phyloP scores from a whole-genome alignment of 106 monocot genomes.

The Chionographis japonica region DNA sequence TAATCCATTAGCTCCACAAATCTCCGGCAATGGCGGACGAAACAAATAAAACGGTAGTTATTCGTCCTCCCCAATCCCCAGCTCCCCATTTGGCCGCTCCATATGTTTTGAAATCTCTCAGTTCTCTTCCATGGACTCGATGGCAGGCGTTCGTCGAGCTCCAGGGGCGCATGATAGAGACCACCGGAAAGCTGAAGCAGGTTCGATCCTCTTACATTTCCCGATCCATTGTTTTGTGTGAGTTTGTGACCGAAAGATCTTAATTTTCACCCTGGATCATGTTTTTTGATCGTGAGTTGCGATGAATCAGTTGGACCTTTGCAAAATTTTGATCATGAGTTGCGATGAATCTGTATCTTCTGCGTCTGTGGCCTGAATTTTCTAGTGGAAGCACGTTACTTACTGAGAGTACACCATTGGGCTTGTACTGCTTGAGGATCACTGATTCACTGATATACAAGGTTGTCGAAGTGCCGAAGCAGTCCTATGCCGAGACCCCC shows the following conservation, averaged over 20 bases:
- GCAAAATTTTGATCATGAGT: background rate
- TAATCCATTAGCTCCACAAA: no score
- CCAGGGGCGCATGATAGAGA: constrained; percentile 82
- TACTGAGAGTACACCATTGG: no score
- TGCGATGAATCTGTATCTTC: no score
- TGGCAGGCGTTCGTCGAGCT: constrained; percentile 76
- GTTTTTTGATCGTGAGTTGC: background rate
- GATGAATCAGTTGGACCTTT: background rate
- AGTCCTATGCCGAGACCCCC: no score
- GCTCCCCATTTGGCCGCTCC: background rate
- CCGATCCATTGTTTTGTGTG: background rate
- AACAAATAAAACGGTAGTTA: constrained; percentile 42
- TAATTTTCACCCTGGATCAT: background rate
- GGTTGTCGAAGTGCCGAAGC: no score
- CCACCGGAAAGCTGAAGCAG: constrained; percentile 80
- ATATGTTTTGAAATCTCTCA: background rate
- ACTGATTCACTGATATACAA: no score
- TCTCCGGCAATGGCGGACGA: constrained; percentile 59
- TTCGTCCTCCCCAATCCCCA: background rate
- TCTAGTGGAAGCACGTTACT: no score
- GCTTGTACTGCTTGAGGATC: no score
- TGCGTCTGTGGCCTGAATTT: no score
- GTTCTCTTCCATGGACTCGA: background rate
- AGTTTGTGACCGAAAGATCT: background rate
- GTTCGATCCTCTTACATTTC: constrained; percentile 11